phyloP scores from a whole-genome alignment of 1,139 yeast genomes.

The Candida sp. region DNA sequence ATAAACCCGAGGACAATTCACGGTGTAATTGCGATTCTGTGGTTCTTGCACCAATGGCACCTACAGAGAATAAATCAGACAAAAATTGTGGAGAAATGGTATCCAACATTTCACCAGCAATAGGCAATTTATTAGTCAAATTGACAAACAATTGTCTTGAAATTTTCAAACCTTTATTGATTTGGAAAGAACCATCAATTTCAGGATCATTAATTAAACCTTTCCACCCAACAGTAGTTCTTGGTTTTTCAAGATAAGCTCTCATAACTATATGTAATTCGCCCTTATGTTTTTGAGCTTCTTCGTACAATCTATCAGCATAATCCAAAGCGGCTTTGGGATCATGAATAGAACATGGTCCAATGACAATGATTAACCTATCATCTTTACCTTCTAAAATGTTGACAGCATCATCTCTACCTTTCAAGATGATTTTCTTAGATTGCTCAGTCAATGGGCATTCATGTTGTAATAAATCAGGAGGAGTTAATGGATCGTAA shows the following conservation, averaged over 20 bases:
- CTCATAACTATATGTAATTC: conserved; percentile 91
- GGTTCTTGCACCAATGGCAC: conserved; percentile 99
- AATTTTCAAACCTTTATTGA: conserved; percentile 89
- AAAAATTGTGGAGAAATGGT: conserved; percentile 98
- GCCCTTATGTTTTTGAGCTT: conserved; percentile 64
- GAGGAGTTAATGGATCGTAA: conserved; percentile 88
- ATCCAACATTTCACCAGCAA: conserved; percentile 97
- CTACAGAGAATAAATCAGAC: conserved; percentile 86
- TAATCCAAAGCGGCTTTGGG: conserved; percentile 86
- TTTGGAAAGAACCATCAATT: conserved; percentile 86
- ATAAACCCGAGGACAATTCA: conserved; percentile 93
- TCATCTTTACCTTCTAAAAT: conserved; percentile 75
- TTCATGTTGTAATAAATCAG: conserved; percentile 79
- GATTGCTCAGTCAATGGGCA: conserved; percentile 64
- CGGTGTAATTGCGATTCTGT: conserved; percentile 98
- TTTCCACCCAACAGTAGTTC: conserved; percentile 99
- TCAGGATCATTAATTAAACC: conserved; percentile 98
- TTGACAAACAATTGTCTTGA: conserved; percentile 85
- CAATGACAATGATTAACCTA: conserved; percentile 79
- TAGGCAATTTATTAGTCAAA: conserved; percentile 77
- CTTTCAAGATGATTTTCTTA: conserved; percentile 66
- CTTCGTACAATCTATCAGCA: conserved; percentile 63
- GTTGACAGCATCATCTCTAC: conserved; percentile 71
- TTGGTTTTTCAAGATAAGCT: conserved; percentile 96
- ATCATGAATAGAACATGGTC: conserved; percentile 98